Percentiles rank a stretch among this genome's conserved stretches.
These are phyloP conservation scores for Biscutella auriculata DNA, from an alignment of 441 rosid species.

Conservation along the genomic window DNA sequence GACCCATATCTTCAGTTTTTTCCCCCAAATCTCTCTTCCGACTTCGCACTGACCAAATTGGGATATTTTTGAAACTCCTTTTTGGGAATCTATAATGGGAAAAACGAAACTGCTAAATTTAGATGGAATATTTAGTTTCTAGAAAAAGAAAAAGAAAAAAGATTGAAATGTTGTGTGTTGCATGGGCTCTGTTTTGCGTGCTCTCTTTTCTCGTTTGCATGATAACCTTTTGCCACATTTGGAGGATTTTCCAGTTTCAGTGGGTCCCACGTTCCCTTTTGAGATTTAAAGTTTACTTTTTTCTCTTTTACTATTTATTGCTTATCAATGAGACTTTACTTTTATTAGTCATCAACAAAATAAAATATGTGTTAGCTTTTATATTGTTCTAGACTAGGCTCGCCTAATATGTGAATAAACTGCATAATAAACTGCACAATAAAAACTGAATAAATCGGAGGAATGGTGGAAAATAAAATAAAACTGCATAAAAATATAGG, in stretches of 20 bases:
- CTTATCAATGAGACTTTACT: too few relatives aligned
- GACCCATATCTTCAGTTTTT: constrained; percentile 51
- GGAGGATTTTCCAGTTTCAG: constrained; percentile 23
- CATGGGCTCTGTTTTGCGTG: constrained; percentile 57
- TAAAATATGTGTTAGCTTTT: too few relatives aligned
- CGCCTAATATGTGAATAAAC: too few relatives aligned
- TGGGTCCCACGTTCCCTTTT: constrained; percentile 28
- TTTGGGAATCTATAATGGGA: constrained; percentile 21
- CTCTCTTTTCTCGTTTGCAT: constrained; percentile 44
- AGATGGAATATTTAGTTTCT: constrained; percentile 16
- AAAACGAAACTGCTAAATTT: constrained; percentile 35
- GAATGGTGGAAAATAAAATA: too few relatives aligned
- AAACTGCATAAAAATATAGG: too few relatives aligned
- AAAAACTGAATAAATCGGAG: too few relatives aligned
- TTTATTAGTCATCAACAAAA: too few relatives aligned
- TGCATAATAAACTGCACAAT: too few relatives aligned
- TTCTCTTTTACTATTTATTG: neutral
- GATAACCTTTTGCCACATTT: constrained; percentile 52
- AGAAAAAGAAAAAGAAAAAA: constrained; percentile 15
- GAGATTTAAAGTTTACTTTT: neutral
- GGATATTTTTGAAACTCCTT: neutral
- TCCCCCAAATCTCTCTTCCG: neutral
- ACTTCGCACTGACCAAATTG: neutral
- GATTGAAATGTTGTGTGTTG: constrained; percentile 32
- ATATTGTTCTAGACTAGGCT: too few relatives aligned